These are phyloP conservation scores for Brettanomyces anomalus DNA, from an alignment of 805 yeast genomes.

Conservation along the genomic window DNA sequence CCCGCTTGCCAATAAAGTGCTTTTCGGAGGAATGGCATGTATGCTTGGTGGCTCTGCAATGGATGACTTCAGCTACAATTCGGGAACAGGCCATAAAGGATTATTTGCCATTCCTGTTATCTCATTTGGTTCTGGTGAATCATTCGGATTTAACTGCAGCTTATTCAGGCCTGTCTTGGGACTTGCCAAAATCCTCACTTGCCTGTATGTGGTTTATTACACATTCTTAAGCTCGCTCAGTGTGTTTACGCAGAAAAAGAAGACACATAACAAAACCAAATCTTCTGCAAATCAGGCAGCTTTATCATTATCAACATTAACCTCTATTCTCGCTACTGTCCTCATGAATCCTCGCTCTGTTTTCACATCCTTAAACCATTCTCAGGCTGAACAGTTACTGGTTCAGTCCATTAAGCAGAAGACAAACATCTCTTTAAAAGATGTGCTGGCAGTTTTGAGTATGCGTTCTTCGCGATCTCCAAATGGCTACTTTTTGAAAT, in stretches of 20 bases:
- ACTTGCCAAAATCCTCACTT: conserved; percentile 16
- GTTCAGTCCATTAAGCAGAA: too few relatives aligned
- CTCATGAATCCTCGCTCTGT: conserved; percentile 10
- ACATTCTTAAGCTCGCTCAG: conserved; percentile 13
- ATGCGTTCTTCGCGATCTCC: conserved; percentile 1
- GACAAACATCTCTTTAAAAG: too few relatives aligned
- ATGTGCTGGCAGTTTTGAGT: too few relatives aligned
- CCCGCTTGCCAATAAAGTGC: conserved; percentile 35
- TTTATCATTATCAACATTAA: not conserved
- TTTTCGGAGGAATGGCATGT: conserved; percentile 58
- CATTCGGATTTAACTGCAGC: conserved; percentile 10
- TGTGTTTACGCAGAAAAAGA: not conserved
- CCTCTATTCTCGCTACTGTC: not conserved
- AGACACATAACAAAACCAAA: not conserved
- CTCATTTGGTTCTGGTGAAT: conserved; percentile 15
- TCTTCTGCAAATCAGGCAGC: not conserved
- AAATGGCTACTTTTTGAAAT: conserved; percentile 14
- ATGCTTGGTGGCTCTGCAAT: conserved; percentile 54
- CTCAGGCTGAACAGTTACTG: too few relatives aligned
- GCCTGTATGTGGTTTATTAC: conserved; percentile 13
- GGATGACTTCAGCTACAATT: conserved; percentile 32
- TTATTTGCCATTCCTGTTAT: conserved; percentile 24
- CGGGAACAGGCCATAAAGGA: conserved; percentile 15
- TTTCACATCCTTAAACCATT: conserved; percentile 3
- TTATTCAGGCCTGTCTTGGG: conserved; percentile 21